A percentile compares a stretch with the other conserved stretches of the same genome.
These are phyloP conservation scores for Cordyceps sp. DNA, from an alignment of 2,329 filamentous ascomycete genomes.

Conservation along the genomic window DNA sequence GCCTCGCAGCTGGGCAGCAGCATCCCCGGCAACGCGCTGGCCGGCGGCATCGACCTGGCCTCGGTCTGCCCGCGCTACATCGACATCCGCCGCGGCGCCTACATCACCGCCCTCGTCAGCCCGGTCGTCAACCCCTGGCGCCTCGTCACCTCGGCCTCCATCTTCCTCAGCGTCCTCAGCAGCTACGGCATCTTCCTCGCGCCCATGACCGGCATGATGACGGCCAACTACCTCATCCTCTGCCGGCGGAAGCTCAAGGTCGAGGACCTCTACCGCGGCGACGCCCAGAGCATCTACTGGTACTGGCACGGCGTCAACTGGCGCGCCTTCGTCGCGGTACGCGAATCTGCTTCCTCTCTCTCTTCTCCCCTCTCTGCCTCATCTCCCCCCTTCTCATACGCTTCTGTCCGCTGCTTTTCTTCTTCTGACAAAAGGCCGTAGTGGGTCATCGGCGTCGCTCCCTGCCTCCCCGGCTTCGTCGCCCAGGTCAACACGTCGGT, in stretches of 20 bases:
- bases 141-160: constrained; percentile 18
- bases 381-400: no score
- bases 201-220: constrained; percentile 23
- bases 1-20: constrained; percentile 21
- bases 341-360: constrained; percentile 4
- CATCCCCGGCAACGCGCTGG: constrained; percentile 18
- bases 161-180: constrained; percentile 18
- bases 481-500: constrained; percentile 18
- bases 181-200: constrained; percentile 20
- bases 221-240: constrained; percentile 17
- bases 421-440: constrained; percentile 5
- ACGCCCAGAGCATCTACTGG: constrained; percentile 19
- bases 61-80: constrained; percentile 19
- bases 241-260: constrained; percentile 17
- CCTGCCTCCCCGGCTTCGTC: constrained; percentile 24
- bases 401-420: no score
- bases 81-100: constrained; percentile 21
- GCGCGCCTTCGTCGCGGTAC: constrained; percentile 20
- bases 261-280: constrained; percentile 16
- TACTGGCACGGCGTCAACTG: constrained; percentile 22
- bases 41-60: constrained; percentile 22
- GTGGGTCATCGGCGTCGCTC: constrained; percentile 22
- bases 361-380: not conserved
- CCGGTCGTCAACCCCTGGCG: constrained; percentile 21
- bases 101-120: constrained; percentile 17